Evolutionary conservation across 495 filamentous ascomycete genomes (phyloP), one percentile per base, ranked within the genome.

Genomic region (Tuber brumale): DNA sequence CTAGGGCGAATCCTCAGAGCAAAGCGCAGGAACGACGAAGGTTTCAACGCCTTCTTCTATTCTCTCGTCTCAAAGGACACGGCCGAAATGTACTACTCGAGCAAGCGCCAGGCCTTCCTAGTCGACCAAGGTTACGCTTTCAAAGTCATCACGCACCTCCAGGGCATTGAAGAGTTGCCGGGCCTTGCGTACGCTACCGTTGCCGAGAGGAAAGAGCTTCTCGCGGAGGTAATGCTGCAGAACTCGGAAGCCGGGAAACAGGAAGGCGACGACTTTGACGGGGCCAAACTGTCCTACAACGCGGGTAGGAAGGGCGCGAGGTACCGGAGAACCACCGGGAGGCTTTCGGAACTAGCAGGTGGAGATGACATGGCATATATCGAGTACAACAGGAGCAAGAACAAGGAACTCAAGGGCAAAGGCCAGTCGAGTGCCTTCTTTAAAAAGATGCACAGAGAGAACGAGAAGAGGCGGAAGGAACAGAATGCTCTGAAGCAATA

Each of bases 11-110:
- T 99, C 81, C 91, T 99, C 18, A 89, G 95, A 82, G 95, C 95
- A 35, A 99, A 99, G 84, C 91, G 95, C 45, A 88, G 96, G 77
- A 98, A 97, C 82, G 95, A 99, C 85, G 95, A 98, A 84, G 96
- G 96, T 31, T 99, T 99, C 85, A 99, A 99, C 85, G 95, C 95
- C 0, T 99, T 99, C 86, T 99, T 99, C 86, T 99, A 99, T 85
- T 95, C 93, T 0, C 88, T 99, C 7, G 95, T 99, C 44, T 95
- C 92, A 16, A 97, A 97, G 84, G 95, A 98, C 84, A 99, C 95
- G 2, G 89, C 93, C 72, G 95, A 99, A 85, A 98, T 99, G 96
- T 95, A 91, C 84, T 99, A 97, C 86, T 97, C 95, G 9, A 92
- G 93, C 57, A 97, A 97, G 85, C 90, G 95, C 35, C 95, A 99